Evolutionary conservation across 352 stramenopile genomes (phyloP).

Genomic region (Phytopythium oedochilum): DNA sequence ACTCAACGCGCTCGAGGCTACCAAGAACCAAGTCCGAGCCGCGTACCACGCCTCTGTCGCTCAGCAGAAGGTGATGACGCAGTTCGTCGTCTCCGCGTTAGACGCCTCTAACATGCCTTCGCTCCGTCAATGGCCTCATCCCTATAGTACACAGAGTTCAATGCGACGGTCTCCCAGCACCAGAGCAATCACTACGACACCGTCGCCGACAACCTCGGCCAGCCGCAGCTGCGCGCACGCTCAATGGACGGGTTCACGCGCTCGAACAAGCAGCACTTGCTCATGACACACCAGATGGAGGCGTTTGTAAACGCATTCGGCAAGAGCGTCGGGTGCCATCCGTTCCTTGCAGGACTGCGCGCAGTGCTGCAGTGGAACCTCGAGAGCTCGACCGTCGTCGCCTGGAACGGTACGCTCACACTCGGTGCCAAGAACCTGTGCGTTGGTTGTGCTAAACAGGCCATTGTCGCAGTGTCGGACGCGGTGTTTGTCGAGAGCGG

Average conservation of each 20-base stretch:
- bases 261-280: conserved; percentile 21
- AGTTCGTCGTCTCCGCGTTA: too few relatives aligned
- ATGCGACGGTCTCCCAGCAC: conserved; percentile 21
- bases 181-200: conserved; percentile 60
- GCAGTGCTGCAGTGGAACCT: conserved; percentile 57
- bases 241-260: conserved; percentile 46
- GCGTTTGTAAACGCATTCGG: conserved; percentile 43
- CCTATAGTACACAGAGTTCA: conserved; percentile 54
- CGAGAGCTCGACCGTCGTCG: conserved; percentile 53
- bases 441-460: neutral
- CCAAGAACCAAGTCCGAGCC: conserved; percentile 64
- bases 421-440: neutral
- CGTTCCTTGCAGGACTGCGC: conserved; percentile 61
- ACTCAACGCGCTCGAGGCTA: conserved; percentile 45
- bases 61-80: conserved; percentile 30
- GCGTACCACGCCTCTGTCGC: conserved; percentile 50
- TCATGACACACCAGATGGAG: conserved; percentile 30
- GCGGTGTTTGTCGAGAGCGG: conserved; percentile 70
- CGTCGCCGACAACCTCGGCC: conserved; percentile 16
- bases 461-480: conserved; percentile 44
- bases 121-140: too few relatives aligned
- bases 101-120: too few relatives aligned
- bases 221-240: conserved; percentile 26
- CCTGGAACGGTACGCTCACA: conserved; percentile 50
- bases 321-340: conserved; percentile 54